Evolutionary conservation across 169 alveolate genomes (phyloP).

Genomic region (Miamiensis avidus): DNA sequence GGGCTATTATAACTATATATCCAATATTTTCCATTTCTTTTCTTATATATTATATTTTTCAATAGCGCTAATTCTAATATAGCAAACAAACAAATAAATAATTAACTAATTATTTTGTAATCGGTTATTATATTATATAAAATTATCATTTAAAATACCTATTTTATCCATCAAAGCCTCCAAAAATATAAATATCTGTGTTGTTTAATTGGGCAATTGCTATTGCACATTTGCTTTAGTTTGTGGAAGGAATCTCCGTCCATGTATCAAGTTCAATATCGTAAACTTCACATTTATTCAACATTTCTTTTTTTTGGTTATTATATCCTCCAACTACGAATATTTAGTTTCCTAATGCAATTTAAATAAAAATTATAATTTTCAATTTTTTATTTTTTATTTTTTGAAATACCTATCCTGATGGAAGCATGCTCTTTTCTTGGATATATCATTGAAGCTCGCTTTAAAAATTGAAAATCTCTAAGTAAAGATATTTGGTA

Average conservation of each 20-base stretch:
- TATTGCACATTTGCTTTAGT: slow-evolving; percentile 67
- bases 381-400: too few relatives aligned
- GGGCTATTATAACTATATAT: slow-evolving; percentile 48
- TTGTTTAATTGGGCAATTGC: slow-evolving; percentile 59
- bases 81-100: background rate
- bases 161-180: slow-evolving; percentile 77
- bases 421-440: slow-evolving; percentile 80
- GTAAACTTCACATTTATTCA: slow-evolving; percentile 60
- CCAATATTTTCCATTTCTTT: slow-evolving; percentile 51
- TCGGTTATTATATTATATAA: too few relatives aligned
- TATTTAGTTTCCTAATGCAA: too few relatives aligned
- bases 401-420: slow-evolving; percentile 45
- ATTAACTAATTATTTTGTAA: too few relatives aligned
- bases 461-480: slow-evolving; percentile 2
- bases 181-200: slow-evolving; percentile 67
- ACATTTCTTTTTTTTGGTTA: slow-evolving; percentile 47
- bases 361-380: too few relatives aligned
- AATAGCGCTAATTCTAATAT: slow-evolving; percentile 55
- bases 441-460: slow-evolving; percentile 52
- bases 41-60: slow-evolving; percentile 59
- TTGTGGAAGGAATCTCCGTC: slow-evolving; percentile 57
- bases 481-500: slow-evolving; percentile 34
- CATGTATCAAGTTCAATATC: slow-evolving; percentile 49
- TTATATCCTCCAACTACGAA: slow-evolving; percentile 80
- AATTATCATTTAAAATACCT: background rate